A percentile compares a stretch with the other conserved stretches of the same genome.
Conservation (phyloP, 1,284 basidiomycete species). For the Ceratobasidium sp. region DNA sequence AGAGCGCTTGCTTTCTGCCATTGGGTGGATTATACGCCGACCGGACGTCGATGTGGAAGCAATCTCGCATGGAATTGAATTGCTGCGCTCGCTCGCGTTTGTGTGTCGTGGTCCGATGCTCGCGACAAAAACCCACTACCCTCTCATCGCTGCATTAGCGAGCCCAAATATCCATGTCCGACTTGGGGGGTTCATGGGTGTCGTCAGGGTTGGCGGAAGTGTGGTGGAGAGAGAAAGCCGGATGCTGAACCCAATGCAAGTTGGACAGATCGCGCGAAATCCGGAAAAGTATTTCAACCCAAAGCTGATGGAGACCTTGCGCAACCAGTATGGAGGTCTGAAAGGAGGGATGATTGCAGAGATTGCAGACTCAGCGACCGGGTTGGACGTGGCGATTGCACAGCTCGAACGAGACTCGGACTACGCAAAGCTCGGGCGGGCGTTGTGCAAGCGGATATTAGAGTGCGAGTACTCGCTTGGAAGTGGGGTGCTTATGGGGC, state of each 20-base stretch:
- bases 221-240: constrained; percentile 19
- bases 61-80: constrained; percentile 14
- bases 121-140: constrained; percentile 8
- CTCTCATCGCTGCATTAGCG: constrained; percentile 28
- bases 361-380: background rate
- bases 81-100: constrained; percentile 20
- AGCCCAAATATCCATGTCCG: constrained; percentile 23
- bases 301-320: constrained; percentile 28
- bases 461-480: constrained; percentile 25
- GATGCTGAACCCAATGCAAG: constrained; percentile 18
- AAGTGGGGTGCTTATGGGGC: background rate
- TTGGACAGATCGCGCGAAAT: constrained; percentile 7
- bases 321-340: constrained; percentile 37
- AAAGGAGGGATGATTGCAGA: constrained; percentile 41
- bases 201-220: constrained; percentile 17
- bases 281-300: constrained; percentile 35
- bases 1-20: constrained; percentile 12
- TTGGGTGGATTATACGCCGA: constrained; percentile 33
- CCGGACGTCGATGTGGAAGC: constrained; percentile 27
- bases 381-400: background rate
- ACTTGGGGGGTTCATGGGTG: constrained; percentile 7
- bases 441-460: constrained; percentile 19
- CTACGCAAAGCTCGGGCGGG: constrained; percentile 18
- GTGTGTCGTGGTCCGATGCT: constrained; percentile 14
- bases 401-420: background rate